Evolutionary conservation across 495 filamentous ascomycete genomes (phyloP).

Genomic region (Talaromyces borbonicus): DNA sequence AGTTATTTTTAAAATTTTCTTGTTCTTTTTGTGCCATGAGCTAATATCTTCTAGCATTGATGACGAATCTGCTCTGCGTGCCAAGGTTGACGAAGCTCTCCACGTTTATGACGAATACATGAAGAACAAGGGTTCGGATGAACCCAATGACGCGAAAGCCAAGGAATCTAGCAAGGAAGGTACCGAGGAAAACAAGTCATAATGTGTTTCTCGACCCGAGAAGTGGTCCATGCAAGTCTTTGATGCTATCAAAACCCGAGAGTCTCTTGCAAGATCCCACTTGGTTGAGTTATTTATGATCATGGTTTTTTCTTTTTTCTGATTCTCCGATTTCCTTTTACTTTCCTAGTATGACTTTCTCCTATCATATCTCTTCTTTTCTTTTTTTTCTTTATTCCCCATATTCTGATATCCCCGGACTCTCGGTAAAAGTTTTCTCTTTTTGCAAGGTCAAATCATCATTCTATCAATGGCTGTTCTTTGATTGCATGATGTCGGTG

Average conservation of each 20-base stretch:
- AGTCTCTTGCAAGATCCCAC: slow-evolving; percentile 18
- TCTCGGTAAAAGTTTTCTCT: slow-evolving; percentile 36
- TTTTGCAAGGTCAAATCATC: slow-evolving; percentile 7
- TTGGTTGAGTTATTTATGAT: slow-evolving; percentile 14
- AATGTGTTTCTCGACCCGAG: slow-evolving; percentile 16
- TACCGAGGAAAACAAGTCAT: slow-evolving; percentile 40
- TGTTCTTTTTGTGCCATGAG: not conserved
- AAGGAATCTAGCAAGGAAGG: slow-evolving; percentile 36
- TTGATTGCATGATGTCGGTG: slow-evolving; percentile 1
- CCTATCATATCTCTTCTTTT: not conserved
- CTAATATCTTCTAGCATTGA: slow-evolving; percentile 55
- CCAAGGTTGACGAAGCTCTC: slow-evolving; percentile 95
- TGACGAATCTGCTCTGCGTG: slow-evolving; percentile 77
- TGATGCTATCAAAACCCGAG: not conserved
- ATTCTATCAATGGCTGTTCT: not conserved
- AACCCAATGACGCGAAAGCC: slow-evolving; percentile 28
- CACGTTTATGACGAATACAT: slow-evolving; percentile 97
- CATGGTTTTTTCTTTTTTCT: slow-evolving; percentile 18
- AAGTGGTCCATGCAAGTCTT: slow-evolving; percentile 18
- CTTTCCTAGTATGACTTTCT: slow-evolving; percentile 8
- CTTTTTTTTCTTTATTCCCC: slow-evolving; percentile 14
- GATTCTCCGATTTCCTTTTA: slow-evolving; percentile 13
- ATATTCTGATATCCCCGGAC: slow-evolving; percentile 43
- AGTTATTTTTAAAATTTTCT: slow-evolving; percentile 36
- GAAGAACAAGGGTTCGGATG: slow-evolving; percentile 52